phyloP scores from a whole-genome alignment of 106 monocot genomes.

The Apostasia shenzhenica region DNA sequence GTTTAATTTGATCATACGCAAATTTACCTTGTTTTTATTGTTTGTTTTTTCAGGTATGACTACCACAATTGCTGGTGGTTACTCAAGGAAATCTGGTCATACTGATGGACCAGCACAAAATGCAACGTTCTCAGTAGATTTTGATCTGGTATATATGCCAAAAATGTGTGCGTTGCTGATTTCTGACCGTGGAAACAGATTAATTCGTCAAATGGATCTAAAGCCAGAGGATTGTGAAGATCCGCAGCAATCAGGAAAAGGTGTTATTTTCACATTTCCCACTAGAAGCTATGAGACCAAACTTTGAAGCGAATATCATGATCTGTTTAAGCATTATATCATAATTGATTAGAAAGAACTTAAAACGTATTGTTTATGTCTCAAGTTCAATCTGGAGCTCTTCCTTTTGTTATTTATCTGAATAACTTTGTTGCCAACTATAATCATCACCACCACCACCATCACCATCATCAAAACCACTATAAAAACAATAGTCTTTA shows the following conservation, averaged over 20 bases:
- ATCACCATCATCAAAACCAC: too few relatives aligned
- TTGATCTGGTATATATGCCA: slow-evolving; percentile 40
- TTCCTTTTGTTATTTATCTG: neutral
- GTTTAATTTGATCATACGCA: neutral
- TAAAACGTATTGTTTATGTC: neutral
- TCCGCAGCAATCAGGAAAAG: slow-evolving; percentile 19
- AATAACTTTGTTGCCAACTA: too few relatives aligned
- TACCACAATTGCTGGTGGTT: slow-evolving; percentile 50
- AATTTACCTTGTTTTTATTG: neutral
- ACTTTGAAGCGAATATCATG: neutral
- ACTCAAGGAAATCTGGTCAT: slow-evolving; percentile 25
- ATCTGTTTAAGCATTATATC: neutral
- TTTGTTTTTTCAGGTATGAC: slow-evolving; percentile 31
- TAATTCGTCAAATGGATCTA: slow-evolving; percentile 39
- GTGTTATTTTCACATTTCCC: neutral
- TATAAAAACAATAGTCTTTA: too few relatives aligned
- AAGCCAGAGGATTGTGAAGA: slow-evolving; percentile 34
- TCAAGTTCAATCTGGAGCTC: too few relatives aligned
- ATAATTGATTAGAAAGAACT: neutral
- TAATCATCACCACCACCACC: too few relatives aligned
- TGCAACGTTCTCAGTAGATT: slow-evolving; percentile 44
- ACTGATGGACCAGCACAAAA: slow-evolving; percentile 52
- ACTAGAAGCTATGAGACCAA: neutral
- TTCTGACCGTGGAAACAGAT: slow-evolving; percentile 36
- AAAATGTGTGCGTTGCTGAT: slow-evolving; percentile 41